Percentiles rank a stretch among this genome's conserved stretches.
These are phyloP conservation scores for Stephania yunnanensis DNA, from an alignment of 164 flowering plant species.

Conservation along the genomic window DNA sequence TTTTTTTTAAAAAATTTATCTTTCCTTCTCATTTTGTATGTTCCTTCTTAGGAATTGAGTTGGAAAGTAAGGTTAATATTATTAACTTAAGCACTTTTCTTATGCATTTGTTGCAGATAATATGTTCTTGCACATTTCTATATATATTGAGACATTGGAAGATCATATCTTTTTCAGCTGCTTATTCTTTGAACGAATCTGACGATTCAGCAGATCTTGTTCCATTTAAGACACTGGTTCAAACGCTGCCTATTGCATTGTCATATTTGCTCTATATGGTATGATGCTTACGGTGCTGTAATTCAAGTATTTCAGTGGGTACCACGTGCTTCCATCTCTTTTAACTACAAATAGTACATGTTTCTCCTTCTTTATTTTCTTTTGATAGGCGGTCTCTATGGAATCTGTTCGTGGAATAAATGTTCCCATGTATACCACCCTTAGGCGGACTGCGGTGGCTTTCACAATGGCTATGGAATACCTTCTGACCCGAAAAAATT, in stretches of 20 bases:
- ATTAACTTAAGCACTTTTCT: no score
- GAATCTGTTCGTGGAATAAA: conserved; percentile 76
- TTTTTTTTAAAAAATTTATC: no score
- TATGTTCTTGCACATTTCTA: conserved; percentile 53
- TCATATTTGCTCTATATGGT: conserved; percentile 83
- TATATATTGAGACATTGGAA: conserved; percentile 54
- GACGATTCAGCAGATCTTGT: conserved; percentile 33
- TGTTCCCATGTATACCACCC: conserved; percentile 95
- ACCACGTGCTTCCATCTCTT: background rate
- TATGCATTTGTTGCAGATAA: conserved; percentile 28
- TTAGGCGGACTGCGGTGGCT: conserved; percentile 79
- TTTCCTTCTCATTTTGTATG: no score
- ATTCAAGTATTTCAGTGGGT: background rate
- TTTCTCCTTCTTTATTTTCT: background rate
- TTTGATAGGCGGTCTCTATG: conserved; percentile 62
- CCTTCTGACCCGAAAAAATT: conserved; percentile 49
- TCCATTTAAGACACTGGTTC: conserved; percentile 46
- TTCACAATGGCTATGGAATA: conserved; percentile 80
- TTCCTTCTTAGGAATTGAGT: no score
- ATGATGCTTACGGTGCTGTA: conserved; percentile 14
- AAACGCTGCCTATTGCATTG: conserved; percentile 56
- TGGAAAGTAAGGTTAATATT: no score
- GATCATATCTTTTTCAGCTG: conserved; percentile 53
- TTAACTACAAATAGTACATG: background rate
- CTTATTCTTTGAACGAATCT: conserved; percentile 20